A percentile compares a stretch with the other conserved stretches of the same genome.
phyloP scores from a whole-genome alignment of 2,329 filamentous ascomycete species.

The Xylariomycetidae sp. region DNA sequence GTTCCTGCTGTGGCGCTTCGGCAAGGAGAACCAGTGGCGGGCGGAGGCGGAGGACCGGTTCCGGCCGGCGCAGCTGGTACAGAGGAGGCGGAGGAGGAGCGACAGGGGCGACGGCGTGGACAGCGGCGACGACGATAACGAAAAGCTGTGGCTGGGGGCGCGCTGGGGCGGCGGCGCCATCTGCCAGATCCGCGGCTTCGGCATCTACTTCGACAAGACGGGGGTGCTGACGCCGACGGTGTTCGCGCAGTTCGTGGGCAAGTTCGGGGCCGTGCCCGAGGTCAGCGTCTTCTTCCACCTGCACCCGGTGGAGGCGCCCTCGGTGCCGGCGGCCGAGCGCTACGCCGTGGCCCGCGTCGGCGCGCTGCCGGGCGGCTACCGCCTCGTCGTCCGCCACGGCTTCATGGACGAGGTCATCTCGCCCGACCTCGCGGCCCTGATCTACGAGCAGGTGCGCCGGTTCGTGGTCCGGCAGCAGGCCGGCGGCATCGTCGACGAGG shows the following conservation, averaged over 20 bases:
- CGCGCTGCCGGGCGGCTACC: constrained; percentile 58
- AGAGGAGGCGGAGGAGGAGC: constrained; percentile 11
- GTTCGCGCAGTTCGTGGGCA: constrained; percentile 67
- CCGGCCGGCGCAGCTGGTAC: constrained; percentile 35
- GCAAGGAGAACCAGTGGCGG: constrained; percentile 71
- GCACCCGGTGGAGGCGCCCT: constrained; percentile 54
- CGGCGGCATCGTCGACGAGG: constrained; percentile 1
- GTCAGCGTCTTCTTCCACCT: constrained; percentile 72
- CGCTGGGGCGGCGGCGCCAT: constrained; percentile 37
- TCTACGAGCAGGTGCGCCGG: constrained; percentile 52
- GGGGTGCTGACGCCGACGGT: constrained; percentile 59
- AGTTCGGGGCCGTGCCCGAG: constrained; percentile 61
- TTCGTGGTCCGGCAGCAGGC: constrained; percentile 36
- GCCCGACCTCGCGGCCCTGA: constrained; percentile 52
- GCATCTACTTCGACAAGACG: constrained; percentile 74
- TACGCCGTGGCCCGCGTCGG: constrained; percentile 38
- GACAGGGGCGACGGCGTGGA: constrained; percentile 12
- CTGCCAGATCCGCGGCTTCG: constrained; percentile 50
- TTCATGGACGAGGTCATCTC: constrained; percentile 68
- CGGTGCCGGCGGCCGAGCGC: constrained; percentile 41
- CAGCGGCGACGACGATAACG: constrained; percentile 13
- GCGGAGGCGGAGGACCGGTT: constrained; percentile 60
- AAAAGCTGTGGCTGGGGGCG: constrained; percentile 26
- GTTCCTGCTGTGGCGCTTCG: constrained; percentile 72
- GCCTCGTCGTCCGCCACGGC: constrained; percentile 63